phyloP scores from a whole-genome alignment of 768 basidiomycete species.

The Suillus sp. region DNA sequence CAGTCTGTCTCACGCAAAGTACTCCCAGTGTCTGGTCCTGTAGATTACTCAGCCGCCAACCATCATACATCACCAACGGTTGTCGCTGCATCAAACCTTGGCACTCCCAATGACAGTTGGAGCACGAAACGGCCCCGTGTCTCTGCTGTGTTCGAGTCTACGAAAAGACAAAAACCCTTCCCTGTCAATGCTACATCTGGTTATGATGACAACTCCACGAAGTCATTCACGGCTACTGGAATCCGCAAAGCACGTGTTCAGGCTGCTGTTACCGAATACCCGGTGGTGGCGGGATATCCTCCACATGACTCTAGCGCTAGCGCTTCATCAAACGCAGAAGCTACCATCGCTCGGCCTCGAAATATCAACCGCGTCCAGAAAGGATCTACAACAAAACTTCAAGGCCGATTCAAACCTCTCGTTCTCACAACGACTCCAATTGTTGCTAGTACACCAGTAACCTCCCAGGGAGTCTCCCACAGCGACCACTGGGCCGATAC shows the following conservation, averaged over 20 bases:
- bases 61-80: neutral
- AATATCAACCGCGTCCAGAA: neutral
- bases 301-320: neutral
- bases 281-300: neutral
- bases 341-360: neutral
- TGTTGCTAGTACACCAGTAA: neutral
- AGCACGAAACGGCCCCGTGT: neutral
- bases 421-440: neutral
- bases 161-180: neutral
- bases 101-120: neutral
- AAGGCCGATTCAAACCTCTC: slow-evolving; percentile 4
- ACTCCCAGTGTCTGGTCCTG: neutral
- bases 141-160: neutral
- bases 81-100: neutral
- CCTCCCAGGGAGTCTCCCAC: neutral
- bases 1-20: neutral
- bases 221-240: neutral
- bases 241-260: neutral
- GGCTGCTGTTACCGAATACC: neutral
- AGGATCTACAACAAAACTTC: neutral
- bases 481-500: neutral
- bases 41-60: neutral
- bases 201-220: neutral
- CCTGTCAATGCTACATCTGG: neutral
- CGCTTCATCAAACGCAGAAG: neutral